Evolutionary conservation across 139 green algal species (phyloP), one percentile per base, ranked within the genome.

Genomic region (Limnomonas spitsbergensis): DNA sequence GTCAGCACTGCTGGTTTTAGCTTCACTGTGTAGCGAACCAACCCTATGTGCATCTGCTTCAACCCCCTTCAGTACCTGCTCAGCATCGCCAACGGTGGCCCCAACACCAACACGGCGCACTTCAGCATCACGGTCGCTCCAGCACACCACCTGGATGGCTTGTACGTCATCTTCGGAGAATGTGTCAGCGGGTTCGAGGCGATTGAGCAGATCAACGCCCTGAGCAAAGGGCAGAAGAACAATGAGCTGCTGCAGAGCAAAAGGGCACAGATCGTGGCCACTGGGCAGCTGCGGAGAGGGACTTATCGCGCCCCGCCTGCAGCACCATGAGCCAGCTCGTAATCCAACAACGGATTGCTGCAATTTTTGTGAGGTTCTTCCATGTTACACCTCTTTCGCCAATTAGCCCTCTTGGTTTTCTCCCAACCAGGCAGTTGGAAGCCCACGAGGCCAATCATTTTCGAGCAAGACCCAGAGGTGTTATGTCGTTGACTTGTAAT

Each of bases 121-220:
- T 94, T 95, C 47, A 88, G 78, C 40, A 93, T 95, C 67, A 85
- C 92, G 72, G 88, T 95, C 82, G 84, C 47, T 1, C 84, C 90
- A 0, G 81, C 90, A 4, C 91, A 81, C 7, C 91, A 95, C 75
- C 77, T 95, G 66, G 82, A 95, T 77, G 85, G 83, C 35, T 31
- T 84, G 32, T 93, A 94, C 74, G 90, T 88, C 71, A 90, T 95
- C 14, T 94, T 93, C 68, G 90, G 89, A n/a, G 75, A 83, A 73
- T 54, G 34, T 53, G 69, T 76, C 27, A 34, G 27, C 26, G 61
- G 61, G 9, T 72, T 72, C 24, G 61, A 72, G 6, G 29, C 29
- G 9, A 72, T 72, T 37, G 27, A 72, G 29, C 6, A 34, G 29
- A 72, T 72, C 26, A 72, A 72, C 29, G 61, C 61, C 7, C 26